Evolutionary conservation across 345 rosid species (phyloP).

Genomic region (Brassica juncea): DNA sequence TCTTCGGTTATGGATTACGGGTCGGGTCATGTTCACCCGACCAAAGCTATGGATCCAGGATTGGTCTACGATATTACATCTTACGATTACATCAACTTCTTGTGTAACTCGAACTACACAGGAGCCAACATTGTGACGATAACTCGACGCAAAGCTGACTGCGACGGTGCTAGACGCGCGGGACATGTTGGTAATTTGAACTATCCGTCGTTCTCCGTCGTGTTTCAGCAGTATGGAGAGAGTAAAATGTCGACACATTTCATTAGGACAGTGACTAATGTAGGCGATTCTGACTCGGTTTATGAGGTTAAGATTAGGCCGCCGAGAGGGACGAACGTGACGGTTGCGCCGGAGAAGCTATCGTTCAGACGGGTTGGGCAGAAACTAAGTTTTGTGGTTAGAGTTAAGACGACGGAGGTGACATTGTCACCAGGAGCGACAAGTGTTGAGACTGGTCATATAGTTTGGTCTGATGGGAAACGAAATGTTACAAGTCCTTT

Average conservation of each 20-base stretch:
- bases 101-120: conserved; percentile 81
- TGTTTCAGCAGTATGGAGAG: conserved; percentile 72
- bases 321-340: conserved; percentile 60
- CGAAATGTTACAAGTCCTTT: conserved; percentile 78
- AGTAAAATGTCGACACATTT: conserved; percentile 70
- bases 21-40: conserved; percentile 84
- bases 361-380: conserved; percentile 67
- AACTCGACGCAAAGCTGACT: conserved; percentile 66
- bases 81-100: conserved; percentile 68
- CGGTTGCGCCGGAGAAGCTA: conserved; percentile 64
- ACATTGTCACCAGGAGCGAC: conserved; percentile 60
- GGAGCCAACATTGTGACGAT: conserved; percentile 58
- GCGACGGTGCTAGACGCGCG: conserved; percentile 62
- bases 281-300: conserved; percentile 58
- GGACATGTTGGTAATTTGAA: conserved; percentile 78
- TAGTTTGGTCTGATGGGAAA: conserved; percentile 86
- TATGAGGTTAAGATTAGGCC: conserved; percentile 56
- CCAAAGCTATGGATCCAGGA: conserved; percentile 87
- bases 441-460: conserved; percentile 61
- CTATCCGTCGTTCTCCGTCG: conserved; percentile 67
- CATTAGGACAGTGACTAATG: conserved; percentile 79
- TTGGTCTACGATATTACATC: conserved; percentile 64
- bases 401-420: conserved; percentile 49
- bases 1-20: conserved; percentile 74
- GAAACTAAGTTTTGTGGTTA: conserved; percentile 67